Evolutionary conservation across 73 alveolate genomes (phyloP), one percentile per base, ranked within the genome.

Genomic region (Paramecium tetraurelia): DNA sequence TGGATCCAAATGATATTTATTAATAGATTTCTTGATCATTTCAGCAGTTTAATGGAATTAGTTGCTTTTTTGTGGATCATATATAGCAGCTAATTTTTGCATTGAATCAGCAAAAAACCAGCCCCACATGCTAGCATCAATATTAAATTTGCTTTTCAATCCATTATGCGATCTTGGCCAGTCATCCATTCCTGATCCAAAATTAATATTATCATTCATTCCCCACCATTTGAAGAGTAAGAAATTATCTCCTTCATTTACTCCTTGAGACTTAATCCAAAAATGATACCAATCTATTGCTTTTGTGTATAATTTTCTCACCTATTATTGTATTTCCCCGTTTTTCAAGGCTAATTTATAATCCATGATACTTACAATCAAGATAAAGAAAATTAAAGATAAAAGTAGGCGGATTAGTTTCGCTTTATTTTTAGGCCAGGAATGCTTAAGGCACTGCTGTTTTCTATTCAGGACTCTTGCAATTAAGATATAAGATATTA

Each of bases 381-480:
- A 80, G 44, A 46, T 44, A 80, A 5, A 80, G 72, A 44, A 80
- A 24, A 20, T 80, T 77, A 46, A 89, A 72, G 3, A 89, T 18
- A 38, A 89, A 83, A 24, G 94, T 89, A 22, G 94, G 94, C 14
- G 94, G 94, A 71, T 89, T 89, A 9, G 94, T 83, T 71, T 89
- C 94, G 36, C 87, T 70, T 36, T 77, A 24, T 58, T 89, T 83
- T 50, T 89, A 44, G 7, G 94, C 71, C 7, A 77, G 46, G 48
- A 89, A 89, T 31, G 80, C 94, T 36, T 69, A 35, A 4, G 94
- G 94, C 7, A 89, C 94, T 16, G 87, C 87, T n/a, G 77, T 53
- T 50, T 77, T 46, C 24, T 70, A 70, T 89, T 89, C 94, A 7
- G 84, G 99, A 97, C 33, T 95, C 98, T 88, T 93, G 92, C 43